Evolutionary conservation across 768 basidiomycete genomes (phyloP).

Genomic region (Nidularia pulvinata): DNA sequence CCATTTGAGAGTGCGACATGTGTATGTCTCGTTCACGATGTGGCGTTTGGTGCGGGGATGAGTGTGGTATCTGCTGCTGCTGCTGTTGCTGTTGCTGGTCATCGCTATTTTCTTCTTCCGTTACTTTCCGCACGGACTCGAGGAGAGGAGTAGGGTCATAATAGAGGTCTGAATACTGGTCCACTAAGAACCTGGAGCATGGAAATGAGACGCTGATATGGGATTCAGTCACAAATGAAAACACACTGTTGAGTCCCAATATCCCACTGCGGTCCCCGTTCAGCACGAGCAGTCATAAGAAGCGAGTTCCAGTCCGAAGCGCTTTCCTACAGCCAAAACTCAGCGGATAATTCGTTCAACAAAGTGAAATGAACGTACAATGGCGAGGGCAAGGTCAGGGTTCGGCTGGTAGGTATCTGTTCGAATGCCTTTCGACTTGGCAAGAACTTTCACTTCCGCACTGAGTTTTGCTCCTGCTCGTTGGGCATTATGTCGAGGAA

Average conservation of each 20-base stretch:
- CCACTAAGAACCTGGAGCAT: constrained; percentile 66
- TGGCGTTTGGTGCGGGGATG: constrained; percentile 28
- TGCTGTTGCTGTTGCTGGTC: constrained; percentile 29
- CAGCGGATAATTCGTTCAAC: background rate
- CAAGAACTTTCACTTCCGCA: constrained; percentile 55
- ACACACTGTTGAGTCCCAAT: constrained; percentile 84
- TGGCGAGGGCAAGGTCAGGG: constrained; percentile 62
- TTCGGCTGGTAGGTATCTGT: constrained; percentile 65
- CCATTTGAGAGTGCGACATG: constrained; percentile 23
- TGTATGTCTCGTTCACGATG: constrained; percentile 25
- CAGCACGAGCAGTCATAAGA: constrained; percentile 75
- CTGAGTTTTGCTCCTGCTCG: constrained; percentile 64
- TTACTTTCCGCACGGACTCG: constrained; percentile 47
- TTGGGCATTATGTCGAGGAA: constrained; percentile 78
- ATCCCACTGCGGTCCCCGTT: constrained; percentile 88
- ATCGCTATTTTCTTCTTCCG: constrained; percentile 38
- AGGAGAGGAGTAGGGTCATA: constrained; percentile 67
- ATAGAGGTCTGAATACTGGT: constrained; percentile 70
- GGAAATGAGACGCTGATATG: background rate
- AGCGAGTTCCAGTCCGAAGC: constrained; percentile 89
- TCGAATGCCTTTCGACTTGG: constrained; percentile 44
- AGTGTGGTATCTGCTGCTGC: constrained; percentile 22
- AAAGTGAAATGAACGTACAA: constrained; percentile 43
- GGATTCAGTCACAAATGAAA: background rate
- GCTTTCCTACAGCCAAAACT: constrained; percentile 46